phyloP scores from a whole-genome alignment of 352 stramenopile species.

The Globisporangium camurandrum region DNA sequence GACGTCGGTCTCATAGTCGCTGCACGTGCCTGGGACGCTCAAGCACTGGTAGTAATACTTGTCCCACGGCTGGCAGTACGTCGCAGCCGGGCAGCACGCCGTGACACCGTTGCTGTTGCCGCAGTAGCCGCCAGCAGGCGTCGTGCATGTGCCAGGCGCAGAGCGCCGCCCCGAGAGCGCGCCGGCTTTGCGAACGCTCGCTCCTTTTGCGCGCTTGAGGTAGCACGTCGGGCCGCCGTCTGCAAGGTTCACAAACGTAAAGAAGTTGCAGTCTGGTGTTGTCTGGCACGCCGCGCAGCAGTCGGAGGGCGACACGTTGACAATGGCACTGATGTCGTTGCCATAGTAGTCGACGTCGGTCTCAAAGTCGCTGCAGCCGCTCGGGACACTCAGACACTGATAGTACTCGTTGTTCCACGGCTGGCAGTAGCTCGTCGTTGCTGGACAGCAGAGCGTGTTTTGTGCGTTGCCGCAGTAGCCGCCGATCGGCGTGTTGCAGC shows the following conservation, averaged over 20 bases:
- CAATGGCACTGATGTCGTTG: constrained; percentile 26
- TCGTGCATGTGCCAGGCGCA: constrained; percentile 6
- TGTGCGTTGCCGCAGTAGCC: constrained; percentile 27
- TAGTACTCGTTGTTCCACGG: constrained; percentile 46
- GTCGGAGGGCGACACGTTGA: constrained; percentile 20
- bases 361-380: constrained; percentile 27
- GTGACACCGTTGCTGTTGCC: constrained; percentile 10
- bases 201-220: constrained; percentile 27
- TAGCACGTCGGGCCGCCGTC: constrained; percentile 29
- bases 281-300: constrained; percentile 24
- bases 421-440: constrained; percentile 31
- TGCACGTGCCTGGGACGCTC: constrained; percentile 19
- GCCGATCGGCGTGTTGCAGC: constrained; percentile 14
- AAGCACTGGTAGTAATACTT: constrained; percentile 50
- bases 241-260: constrained; percentile 40
- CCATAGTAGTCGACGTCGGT: constrained; percentile 43
- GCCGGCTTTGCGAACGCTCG: constrained; percentile 15
- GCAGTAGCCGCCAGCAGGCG: constrained; percentile 13
- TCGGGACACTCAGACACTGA: constrained; percentile 33
- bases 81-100: constrained; percentile 22
- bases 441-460: constrained; percentile 27
- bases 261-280: constrained; percentile 27
- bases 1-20: constrained; percentile 29
- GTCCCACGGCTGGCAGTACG: constrained; percentile 45
- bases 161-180: constrained; percentile 19